A percentile compares a stretch with the other conserved stretches of the same genome.
Conservation (phyloP, 2,329 filamentous ascomycete species). For the Aspergillus udagawae region DNA sequence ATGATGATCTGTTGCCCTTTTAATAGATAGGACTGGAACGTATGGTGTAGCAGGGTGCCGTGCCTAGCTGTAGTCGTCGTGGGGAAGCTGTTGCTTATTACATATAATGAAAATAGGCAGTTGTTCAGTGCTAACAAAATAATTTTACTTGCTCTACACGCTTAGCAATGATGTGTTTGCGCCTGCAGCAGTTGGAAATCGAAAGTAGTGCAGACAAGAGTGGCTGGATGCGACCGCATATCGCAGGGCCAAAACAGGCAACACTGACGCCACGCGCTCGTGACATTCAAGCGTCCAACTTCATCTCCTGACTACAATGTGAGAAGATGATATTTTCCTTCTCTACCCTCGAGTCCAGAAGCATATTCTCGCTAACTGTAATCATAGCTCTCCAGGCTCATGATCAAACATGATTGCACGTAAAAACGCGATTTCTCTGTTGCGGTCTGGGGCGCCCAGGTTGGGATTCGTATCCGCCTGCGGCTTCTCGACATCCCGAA, state of each 20-base stretch:
- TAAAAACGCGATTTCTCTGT: constrained; percentile 17
- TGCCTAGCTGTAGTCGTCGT: neutral
- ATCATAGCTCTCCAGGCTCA: neutral
- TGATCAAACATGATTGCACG: constrained; percentile 9
- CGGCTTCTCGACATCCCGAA: constrained; percentile 36
- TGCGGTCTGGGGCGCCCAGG: constrained; percentile 11
- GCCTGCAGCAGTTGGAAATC: neutral
- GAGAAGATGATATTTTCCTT: neutral
- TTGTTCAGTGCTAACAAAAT: neutral
- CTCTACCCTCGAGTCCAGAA: neutral
- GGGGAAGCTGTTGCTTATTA: neutral
- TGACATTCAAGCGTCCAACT: neutral
- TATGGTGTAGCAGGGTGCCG: neutral
- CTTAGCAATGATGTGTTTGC: neutral
- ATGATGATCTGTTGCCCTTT: neutral
- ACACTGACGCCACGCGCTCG: constrained; percentile 12
- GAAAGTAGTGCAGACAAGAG: neutral
- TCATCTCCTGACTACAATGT: constrained; percentile 1
- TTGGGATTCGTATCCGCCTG: constrained; percentile 21
- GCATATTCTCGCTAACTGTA: constrained; percentile 6
- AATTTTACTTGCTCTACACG: neutral
- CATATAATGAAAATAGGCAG: neutral
- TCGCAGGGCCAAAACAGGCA: constrained; percentile 7
- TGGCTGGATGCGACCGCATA: constrained; percentile 17
- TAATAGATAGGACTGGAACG: neutral